Conservation (phyloP, 345 rosid species). For the Psidium guajava region DNA sequence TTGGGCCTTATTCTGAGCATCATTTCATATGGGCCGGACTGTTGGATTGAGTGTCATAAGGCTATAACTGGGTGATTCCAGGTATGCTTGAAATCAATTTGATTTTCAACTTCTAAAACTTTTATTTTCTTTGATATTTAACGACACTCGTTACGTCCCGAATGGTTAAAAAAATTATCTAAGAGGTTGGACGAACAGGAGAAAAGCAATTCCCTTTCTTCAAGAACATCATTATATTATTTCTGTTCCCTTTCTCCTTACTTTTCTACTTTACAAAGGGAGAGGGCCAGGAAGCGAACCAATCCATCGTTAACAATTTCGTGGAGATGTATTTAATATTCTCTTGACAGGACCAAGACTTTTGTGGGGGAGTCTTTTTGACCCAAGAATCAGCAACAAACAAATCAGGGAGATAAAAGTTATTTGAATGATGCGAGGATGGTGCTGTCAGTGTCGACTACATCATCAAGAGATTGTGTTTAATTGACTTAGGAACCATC, state of each 20-base stretch:
- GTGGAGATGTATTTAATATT: background rate
- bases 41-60: background rate
- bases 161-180: background rate
- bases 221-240: background rate
- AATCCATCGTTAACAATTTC: background rate
- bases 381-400: background rate
- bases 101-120: background rate
- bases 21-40: background rate
- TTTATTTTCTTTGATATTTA: background rate
- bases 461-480: background rate
- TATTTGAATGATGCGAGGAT: background rate
- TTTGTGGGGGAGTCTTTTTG: background rate
- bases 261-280: background rate
- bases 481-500: background rate
- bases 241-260: background rate
- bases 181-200: background rate
- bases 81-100: background rate
- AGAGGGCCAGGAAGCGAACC: background rate
- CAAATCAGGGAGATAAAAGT: background rate
- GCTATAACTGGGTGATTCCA: background rate
- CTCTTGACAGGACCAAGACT: background rate
- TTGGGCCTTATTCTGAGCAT: background rate
- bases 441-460: background rate
- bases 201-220: background rate
- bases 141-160: background rate